A percentile compares a stretch with the other conserved stretches of the same genome.
Evolutionary conservation across 1,284 basidiomycete genomes (phyloP).

Genomic region (Ganoderma lingzhi): DNA sequence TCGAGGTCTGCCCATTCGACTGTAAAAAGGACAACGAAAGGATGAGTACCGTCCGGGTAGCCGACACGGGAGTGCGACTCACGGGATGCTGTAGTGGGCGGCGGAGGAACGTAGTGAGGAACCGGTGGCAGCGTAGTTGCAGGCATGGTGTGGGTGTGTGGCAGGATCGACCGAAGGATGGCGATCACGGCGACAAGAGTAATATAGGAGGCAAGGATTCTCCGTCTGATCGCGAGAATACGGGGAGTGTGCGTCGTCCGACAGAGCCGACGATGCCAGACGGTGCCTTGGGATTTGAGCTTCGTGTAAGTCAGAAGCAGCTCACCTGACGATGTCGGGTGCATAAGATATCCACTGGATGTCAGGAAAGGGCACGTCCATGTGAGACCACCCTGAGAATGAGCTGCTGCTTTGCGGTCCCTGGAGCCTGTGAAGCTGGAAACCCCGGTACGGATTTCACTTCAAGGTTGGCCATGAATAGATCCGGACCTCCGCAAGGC

Average conservation of each 20-base stretch:
- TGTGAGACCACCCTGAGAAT: not conserved
- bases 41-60: too few species aligned
- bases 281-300: not conserved
- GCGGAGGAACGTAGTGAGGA: constrained; percentile 47
- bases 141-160: not conserved
- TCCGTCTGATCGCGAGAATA: too few species aligned
- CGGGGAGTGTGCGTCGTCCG: not conserved
- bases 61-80: not conserved
- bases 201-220: too few species aligned
- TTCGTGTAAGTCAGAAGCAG: not conserved
- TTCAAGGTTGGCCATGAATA: too few species aligned
- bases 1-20: constrained; percentile 76
- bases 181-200: too few species aligned
- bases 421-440: too few species aligned
- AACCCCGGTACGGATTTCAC: too few species aligned
- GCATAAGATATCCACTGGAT: not conserved
- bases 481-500: too few species aligned
- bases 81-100: constrained; percentile 43
- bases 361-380: not conserved
- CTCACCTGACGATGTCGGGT: not conserved
- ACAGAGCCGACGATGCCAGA: not conserved
- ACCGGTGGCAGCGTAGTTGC: constrained; percentile 19
- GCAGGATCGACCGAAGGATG: too few species aligned
- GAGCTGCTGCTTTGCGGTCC: too few species aligned
- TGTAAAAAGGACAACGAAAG: constrained; percentile 31